Evolutionary conservation across 305 asterid genomes (phyloP).

Genomic region (Fraxinus xanthoxyloides): DNA sequence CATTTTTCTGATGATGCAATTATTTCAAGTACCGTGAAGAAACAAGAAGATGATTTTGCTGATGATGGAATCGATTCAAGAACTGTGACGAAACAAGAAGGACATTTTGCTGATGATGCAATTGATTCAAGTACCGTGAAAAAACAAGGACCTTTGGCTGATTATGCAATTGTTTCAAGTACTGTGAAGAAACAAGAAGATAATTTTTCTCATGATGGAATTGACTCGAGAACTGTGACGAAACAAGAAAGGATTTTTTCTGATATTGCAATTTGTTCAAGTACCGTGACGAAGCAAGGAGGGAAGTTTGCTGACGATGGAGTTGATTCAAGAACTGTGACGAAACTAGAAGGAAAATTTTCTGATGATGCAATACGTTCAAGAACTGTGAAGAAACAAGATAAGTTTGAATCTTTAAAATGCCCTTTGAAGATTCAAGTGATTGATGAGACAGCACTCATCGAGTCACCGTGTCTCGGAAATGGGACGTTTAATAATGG

Average conservation of each 20-base stretch:
- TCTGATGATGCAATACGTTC: neutral
- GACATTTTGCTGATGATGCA: neutral
- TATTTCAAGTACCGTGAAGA: neutral
- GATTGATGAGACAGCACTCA: constrained; percentile 34
- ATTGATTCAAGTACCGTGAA: neutral
- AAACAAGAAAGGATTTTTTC: neutral
- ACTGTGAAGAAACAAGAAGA: neutral
- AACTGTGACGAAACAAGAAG: neutral
- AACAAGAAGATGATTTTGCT: neutral
- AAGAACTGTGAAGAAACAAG: constrained; percentile 9
- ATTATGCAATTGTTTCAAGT: neutral
- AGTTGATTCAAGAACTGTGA: neutral
- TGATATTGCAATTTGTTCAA: neutral
- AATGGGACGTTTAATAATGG: constrained; percentile 4
- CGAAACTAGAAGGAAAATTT: neutral
- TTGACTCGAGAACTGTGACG: neutral
- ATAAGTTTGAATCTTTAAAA: constrained; percentile 30
- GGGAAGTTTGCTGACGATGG: neutral
- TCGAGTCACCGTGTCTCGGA: constrained; percentile 7
- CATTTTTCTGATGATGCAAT: neutral
- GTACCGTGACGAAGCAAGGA: neutral
- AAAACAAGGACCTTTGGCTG: neutral
- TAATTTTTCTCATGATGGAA: neutral
- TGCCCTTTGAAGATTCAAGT: constrained; percentile 32
- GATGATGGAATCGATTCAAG: neutral